Evolutionary conservation across 768 basidiomycete genomes (phyloP), one percentile per base, ranked within the genome.

Genomic region (Amanita fuliginea): DNA sequence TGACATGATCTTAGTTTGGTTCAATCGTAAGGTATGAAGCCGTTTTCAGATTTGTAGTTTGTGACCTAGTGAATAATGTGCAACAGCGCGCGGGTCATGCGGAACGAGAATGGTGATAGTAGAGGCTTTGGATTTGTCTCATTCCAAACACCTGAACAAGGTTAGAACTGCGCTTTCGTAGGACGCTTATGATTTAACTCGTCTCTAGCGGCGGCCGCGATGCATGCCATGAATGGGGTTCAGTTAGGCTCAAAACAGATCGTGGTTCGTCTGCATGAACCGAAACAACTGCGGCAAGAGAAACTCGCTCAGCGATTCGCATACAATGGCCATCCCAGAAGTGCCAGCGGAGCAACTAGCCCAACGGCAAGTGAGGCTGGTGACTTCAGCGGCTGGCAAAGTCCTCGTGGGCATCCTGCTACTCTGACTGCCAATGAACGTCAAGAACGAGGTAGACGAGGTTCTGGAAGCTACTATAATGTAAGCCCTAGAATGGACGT

Each of bases 121-220:
- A 81, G 87, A 55, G 85, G 91, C 8, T 95, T 94, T 60, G 92
- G 92, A 24, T 95, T 94, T 58, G 92, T 94, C 37, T 89, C 86
- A 2, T 94, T 70, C 65, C 86, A 90, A 61, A 76, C 78, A 7
- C 86, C 90, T 18, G 81, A 85, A 54, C 84, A 91, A 76, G 89
- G 89, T 85, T 53, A 46, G 53, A 22, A 6, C 46, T 8, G 36
- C 11, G 14, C 49, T 22, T 24, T 52, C 53, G 21, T 42, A 35
- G 13, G 32, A 24, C 30, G 48, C 11, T 28, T 42, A 5, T 49
- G 36, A 34, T 37, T 37, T 53, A 48, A 56, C 43, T 45, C 43
- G 34, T 46, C 7, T 40, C 51, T 54, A 91, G 91, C 91, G 30
- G 53, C 75, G 24, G 73, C 75, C 8, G 92, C 92, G 0, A 66